phyloP scores from a whole-genome alignment of 495 filamentous ascomycete genomes.

The Trichoderma erinaceum region DNA sequence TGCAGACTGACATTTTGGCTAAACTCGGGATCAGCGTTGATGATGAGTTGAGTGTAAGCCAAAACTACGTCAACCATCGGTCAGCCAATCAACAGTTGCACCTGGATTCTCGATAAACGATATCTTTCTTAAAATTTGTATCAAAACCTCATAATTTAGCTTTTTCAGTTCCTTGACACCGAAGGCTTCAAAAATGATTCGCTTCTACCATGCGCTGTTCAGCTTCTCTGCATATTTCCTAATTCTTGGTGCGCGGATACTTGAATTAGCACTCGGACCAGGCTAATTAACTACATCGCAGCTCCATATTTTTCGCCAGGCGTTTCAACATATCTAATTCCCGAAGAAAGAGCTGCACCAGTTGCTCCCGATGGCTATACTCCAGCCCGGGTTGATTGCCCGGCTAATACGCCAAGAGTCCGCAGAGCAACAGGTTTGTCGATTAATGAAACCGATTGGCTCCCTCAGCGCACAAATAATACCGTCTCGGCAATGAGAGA shows the following conservation, averaged over 20 bases:
- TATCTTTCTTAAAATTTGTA: neutral
- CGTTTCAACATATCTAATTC: neutral
- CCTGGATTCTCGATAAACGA: neutral
- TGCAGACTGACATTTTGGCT: too few species aligned
- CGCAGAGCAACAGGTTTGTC: conserved; percentile 54
- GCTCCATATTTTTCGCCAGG: neutral
- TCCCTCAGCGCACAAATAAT: conserved; percentile 42
- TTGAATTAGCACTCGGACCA: neutral
- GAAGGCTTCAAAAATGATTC: neutral
- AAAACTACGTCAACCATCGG: too few species aligned
- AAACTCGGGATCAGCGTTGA: too few species aligned
- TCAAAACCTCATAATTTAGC: neutral
- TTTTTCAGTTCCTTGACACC: neutral
- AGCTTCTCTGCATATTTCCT: neutral
- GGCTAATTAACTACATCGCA: neutral
- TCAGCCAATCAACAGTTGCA: too few species aligned
- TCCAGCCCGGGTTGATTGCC: conserved; percentile 48
- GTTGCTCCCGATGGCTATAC: conserved; percentile 41
- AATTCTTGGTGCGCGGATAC: neutral
- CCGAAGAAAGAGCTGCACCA: conserved; percentile 3
- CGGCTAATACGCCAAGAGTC: conserved; percentile 39
- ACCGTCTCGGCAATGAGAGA: conserved; percentile 62
- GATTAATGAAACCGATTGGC: conserved; percentile 62
- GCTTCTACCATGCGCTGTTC: neutral
- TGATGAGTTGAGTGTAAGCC: too few species aligned